Evolutionary conservation across 768 basidiomycete genomes (phyloP), one percentile per base, ranked within the genome.

Genomic region (Psilocybe cubensis): DNA sequence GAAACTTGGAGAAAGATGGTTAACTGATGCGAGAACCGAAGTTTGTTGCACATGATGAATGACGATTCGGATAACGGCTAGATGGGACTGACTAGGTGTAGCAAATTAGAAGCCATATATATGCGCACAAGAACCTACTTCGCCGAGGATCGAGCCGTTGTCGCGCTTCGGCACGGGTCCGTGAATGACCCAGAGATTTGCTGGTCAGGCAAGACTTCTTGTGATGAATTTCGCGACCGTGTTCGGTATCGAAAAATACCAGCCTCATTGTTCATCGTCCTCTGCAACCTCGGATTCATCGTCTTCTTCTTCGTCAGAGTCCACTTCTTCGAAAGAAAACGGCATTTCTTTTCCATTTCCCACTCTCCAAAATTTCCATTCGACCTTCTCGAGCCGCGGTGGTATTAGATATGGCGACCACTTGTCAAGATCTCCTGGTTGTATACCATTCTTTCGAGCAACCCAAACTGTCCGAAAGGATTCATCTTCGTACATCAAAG

Each of bases 401-500:
- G 63, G 63, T 23, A 47, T 60, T 10, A 25, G 25, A 14, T 58
- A 58, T 20, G 52, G 21, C 10, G 21, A 29, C n/a, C 38, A 27
- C 35, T 53, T 38, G 29, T 38, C 25, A 21, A 52, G 25, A 23
- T 24, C 49, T 14, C 33, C 28, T 9, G 42, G n/a, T 0, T 21
- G 33, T 5, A 54, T 27, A 8, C 71, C 72, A 18, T 60, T 65
- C 58, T 77, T 76, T 25, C 66, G 64, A 1, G 70, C 67, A 8
- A 69, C 65, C 70, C 71, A 76, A 17, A 35, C 35, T 18, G 63
- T 64, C 9, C 66, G 66, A 55, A 77, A 77, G 3, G 41, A 46
- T 2, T 60, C 56, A 49, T 76, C 72, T 9, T 66, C 70, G 57
- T 74, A 74, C 68, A 76, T 68, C 23, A 74, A 57, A n/a, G 58